Base-by-base conservation (phyloP, 2,329 filamentous ascomycete species). In the Colletotrichum cereale region DNA sequence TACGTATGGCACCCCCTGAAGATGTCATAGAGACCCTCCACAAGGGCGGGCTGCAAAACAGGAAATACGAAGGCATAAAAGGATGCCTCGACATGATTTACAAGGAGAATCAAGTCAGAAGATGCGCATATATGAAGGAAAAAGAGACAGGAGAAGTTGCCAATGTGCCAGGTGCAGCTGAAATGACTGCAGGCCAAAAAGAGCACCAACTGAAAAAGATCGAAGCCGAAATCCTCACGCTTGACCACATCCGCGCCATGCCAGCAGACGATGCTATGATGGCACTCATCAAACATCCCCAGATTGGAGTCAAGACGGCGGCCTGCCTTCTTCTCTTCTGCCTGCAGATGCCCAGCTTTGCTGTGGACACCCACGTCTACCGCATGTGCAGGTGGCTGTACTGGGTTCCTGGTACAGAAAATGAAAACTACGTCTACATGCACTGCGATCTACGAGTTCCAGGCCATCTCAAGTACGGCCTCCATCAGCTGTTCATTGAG, bases 1-100 rank as follows among this genome's bases (percentile, higher is more conserved):
- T 95, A 2, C 88, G 90, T 29, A 79, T 83, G 34, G 88, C 90
- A 2, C 80, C 88, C 1, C 78, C 88, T 5, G 83, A 87, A 48
- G 88, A 92, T 7, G 84, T 96, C n/a, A 88, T 88, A 56, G 82
- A 91, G 62, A 88, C 92, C 0, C 94, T 96, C 77, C 90, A 89
- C 75, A 81, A 83, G 10, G 93, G 93, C 12, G 94, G 94, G 0
- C 83, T 95, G 2, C 91, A 90, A 2, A 86, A 88, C n/a, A 85
- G 86, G 21, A 96, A 95, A 80, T 91, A 89, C 71, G 90, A 87
- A 63, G 86, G 91, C 74, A 93, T 97, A 77, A 94, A 95, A 78
- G 81, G 82, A 21, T 94, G 94, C 44, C 84, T 97, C 11, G 88
- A 94, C 62, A 89, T 90, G 80, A 91, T 95, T 0, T 90, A 92